These are phyloP conservation scores for Xylaria bambusicola DNA, from an alignment of 495 filamentous ascomycete genomes.

Conservation along the genomic window DNA sequence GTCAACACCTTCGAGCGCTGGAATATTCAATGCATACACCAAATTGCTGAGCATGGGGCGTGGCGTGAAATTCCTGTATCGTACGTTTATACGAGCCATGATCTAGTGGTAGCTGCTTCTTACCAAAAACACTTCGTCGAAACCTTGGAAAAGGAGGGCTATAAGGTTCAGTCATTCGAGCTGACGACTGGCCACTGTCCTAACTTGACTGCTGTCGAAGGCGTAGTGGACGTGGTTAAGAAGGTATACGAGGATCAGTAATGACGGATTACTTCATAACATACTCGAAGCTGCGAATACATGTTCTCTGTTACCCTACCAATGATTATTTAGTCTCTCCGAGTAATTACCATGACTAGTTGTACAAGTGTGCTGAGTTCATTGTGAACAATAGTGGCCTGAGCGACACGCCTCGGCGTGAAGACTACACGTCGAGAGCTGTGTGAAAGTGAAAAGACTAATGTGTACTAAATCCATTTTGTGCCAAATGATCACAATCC, in stretches of 20 bases:
- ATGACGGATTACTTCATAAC: too few species aligned
- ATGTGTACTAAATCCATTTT: too few species aligned
- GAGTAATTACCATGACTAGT: too few species aligned
- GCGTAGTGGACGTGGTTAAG: conserved; percentile 25
- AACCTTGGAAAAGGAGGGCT: conserved; percentile 27
- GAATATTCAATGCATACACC: conserved; percentile 27
- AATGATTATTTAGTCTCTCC: too few species aligned
- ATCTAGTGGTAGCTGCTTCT: conserved; percentile 30
- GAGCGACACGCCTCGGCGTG: too few species aligned
- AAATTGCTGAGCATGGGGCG: conserved; percentile 21
- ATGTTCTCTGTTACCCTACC: too few species aligned
- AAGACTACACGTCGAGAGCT: too few species aligned
- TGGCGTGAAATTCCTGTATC: conserved; percentile 40
- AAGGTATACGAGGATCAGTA: not conserved
- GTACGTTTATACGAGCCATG: conserved; percentile 37
- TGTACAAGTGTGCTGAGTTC: too few species aligned
- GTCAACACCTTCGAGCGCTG: conserved; percentile 29
- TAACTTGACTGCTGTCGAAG: conserved; percentile 30
- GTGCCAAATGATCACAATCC: too few species aligned
- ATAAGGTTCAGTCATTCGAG: conserved; percentile 28
- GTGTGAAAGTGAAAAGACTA: too few species aligned
- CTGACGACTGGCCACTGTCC: conserved; percentile 37
- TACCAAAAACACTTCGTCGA: conserved; percentile 43
- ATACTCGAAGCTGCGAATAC: too few species aligned
- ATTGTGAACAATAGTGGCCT: too few species aligned